Base-by-base conservation (phyloP, 768 basidiomycete genomes). In the Neoboletus brunneissimus region DNA sequence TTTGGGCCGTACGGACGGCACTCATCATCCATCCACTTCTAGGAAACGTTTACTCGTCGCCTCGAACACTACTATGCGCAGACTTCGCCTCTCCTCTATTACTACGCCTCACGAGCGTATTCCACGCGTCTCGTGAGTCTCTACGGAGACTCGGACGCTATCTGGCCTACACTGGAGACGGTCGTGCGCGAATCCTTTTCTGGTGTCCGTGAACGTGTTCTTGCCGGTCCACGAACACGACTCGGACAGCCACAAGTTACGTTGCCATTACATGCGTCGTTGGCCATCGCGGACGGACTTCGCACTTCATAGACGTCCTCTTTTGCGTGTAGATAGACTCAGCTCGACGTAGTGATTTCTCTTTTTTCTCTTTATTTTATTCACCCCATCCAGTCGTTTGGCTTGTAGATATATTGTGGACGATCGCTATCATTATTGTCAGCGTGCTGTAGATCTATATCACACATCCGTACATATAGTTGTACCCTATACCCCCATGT, bases 11-110 rank as follows among this genome's bases (percentile, higher is more conserved):
- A 6, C 15, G 7, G 13, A 8, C 51, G 49, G 48, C 52, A 4
- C 37, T 66, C 57, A 61, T 50, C 56, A 48, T 41, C 31, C 48
- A 46, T 18, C 18, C 43, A 41, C 34, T 43, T 55, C 8, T 70
- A 93, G 91, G 88, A 91, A 71, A 78, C 83, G 25, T 91, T 93
- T 67, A 75, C 83, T 29, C 85, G 85, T 41, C 87, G 93, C 6
- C 78, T 94, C 18, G 73, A 79, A 35, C 80, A 86, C 51, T 95
- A 91, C 68, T 92, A 94, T 66, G 75, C 79, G 0, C 82, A 85
- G 34, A 92, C 90, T 0, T 82, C 86, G n/a, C 92, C 93, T 8
- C 75, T 95, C 7, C 76, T 95, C 10, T 75, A 79, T n/a, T 88
- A 91, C 69, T 95, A 86, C 68, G 60, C 76, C 32, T 70, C 70